Percentiles rank a stretch among this genome's conserved stretches.
Conservation (phyloP, 352 stramenopile genomes). For the Pythium utonaiense region DNA sequence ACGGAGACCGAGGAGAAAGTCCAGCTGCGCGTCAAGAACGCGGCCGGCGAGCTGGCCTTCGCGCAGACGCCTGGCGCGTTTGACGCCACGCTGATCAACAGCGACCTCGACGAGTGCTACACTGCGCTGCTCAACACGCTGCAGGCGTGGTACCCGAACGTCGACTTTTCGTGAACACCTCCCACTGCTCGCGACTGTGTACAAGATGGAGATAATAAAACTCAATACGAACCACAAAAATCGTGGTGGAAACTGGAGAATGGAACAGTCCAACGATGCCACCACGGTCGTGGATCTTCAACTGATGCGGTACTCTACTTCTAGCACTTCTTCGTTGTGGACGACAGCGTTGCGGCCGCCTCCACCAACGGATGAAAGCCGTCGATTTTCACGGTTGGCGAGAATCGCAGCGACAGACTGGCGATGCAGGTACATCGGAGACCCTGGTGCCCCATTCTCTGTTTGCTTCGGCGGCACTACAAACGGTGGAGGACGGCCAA, state of each 20-base stretch:
- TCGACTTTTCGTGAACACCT: slow-evolving; percentile 37
- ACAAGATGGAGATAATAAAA: background rate
- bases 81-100: slow-evolving; percentile 89
- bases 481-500: slow-evolving; percentile 5
- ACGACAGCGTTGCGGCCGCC: slow-evolving; percentile 12
- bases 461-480: slow-evolving; percentile 11
- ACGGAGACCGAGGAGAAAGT: slow-evolving; percentile 98
- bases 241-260: background rate
- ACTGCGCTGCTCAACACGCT: slow-evolving; percentile 60
- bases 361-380: background rate
- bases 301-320: slow-evolving; percentile 48
- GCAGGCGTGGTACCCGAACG: slow-evolving; percentile 68
- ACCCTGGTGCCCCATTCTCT: slow-evolving; percentile 10
- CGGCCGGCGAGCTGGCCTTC: slow-evolving; percentile 91
- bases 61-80: slow-evolving; percentile 80
- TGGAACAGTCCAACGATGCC: background rate
- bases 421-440: slow-evolving; percentile 11
- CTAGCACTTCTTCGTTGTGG: slow-evolving; percentile 25
- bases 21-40: slow-evolving; percentile 90
- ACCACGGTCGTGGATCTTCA: slow-evolving; percentile 5
- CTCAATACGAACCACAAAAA: background rate
- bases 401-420: slow-evolving; percentile 12
- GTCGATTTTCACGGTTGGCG: slow-evolving; percentile 7
- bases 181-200: background rate
- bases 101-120: slow-evolving; percentile 84